Conservation (phyloP, 2,329 filamentous ascomycete species). For the Calcarisporium arbuscula region DNA sequence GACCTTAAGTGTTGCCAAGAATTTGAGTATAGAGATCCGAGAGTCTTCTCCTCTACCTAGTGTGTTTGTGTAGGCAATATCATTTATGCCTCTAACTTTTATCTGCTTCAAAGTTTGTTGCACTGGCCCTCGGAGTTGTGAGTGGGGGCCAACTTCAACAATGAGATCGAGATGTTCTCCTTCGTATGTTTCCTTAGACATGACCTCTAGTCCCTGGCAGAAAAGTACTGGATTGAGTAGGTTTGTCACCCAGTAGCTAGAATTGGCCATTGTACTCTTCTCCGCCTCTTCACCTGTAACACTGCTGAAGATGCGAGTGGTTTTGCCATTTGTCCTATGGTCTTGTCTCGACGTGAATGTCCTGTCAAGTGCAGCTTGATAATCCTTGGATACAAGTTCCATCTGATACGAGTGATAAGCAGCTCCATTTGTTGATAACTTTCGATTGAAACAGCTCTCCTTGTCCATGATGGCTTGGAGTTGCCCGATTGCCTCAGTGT, state of each 20-base stretch:
- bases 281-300: background rate
- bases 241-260: background rate
- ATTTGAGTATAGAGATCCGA: background rate
- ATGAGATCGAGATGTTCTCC: no score
- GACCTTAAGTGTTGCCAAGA: background rate
- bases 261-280: conserved; percentile 1
- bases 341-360: conserved; percentile 2
- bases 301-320: no score
- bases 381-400: conserved; percentile 4
- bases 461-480: background rate
- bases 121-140: background rate
- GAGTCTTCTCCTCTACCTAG: background rate
- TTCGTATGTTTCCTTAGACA: no score
- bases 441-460: background rate
- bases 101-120: conserved; percentile 3
- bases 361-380: conserved; percentile 10
- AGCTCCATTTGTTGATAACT: background rate
- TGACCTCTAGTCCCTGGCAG: no score
- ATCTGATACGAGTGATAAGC: conserved; percentile 3
- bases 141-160: conserved; percentile 6
- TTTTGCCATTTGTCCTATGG: no score
- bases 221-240: background rate
- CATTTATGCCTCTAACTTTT: background rate
- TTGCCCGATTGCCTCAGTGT: background rate
- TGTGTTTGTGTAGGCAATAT: background rate